These are phyloP conservation scores for Calonectria henricotiae DNA, from an alignment of 2,329 filamentous ascomycete species.

Conservation along the genomic window DNA sequence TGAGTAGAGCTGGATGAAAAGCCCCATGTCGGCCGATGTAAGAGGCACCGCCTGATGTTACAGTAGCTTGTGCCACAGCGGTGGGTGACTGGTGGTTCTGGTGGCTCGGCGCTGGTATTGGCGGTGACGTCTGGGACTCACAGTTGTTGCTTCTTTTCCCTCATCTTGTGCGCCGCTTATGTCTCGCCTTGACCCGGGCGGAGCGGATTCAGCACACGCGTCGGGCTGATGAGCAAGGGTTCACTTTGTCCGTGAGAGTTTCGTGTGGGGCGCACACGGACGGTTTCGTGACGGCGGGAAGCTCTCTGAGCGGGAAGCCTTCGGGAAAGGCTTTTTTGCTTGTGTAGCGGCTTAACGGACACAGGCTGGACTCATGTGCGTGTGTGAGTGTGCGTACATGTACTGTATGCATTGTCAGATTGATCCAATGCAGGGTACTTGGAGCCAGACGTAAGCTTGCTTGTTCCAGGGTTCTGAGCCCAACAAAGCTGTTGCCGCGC, in stretches of 20 bases:
- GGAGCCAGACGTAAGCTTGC: conserved; percentile 32
- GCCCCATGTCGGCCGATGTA: conserved; percentile 40
- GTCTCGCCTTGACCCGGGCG: conserved; percentile 48
- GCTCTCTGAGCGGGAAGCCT: conserved; percentile 30
- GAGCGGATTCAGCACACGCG: conserved; percentile 43
- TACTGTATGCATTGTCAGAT: conserved; percentile 30
- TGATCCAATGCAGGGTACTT: conserved; percentile 32
- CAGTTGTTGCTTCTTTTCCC: conserved; percentile 42
- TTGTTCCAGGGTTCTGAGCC: conserved; percentile 14
- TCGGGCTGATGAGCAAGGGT: conserved; percentile 35
- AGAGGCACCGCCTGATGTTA: conserved; percentile 46
- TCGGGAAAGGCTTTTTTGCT: conserved; percentile 34
- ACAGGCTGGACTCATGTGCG: conserved; percentile 23
- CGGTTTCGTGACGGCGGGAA: conserved; percentile 32
- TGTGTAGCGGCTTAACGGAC: conserved; percentile 11
- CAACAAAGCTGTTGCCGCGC: conserved; percentile 13
- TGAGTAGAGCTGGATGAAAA: conserved; percentile 25
- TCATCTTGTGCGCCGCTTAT: conserved; percentile 44
- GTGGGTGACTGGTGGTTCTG: conserved; percentile 45
- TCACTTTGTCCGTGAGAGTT: conserved; percentile 38
- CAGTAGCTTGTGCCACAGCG: conserved; percentile 45
- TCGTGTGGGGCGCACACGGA: conserved; percentile 40
- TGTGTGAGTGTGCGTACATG: conserved; percentile 22
- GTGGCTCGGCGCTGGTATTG: conserved; percentile 38
- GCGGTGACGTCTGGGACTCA: conserved; percentile 41